Base-by-base conservation (phyloP, 805 yeast genomes). In the Debaryomyces castellii region DNA sequence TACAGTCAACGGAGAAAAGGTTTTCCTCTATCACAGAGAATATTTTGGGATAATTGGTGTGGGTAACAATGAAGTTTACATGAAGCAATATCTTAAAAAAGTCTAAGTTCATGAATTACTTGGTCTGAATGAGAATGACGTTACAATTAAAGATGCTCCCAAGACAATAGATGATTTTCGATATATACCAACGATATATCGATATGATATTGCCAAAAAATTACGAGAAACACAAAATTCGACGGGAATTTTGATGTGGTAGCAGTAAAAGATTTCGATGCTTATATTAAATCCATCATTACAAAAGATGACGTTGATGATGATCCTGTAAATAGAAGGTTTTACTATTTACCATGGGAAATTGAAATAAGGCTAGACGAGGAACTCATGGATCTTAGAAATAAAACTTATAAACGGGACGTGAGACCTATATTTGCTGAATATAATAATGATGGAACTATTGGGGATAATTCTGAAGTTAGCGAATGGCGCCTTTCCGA, bases 31-130 rank as follows among this genome's bases (percentile, higher is more conserved):
- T 6, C 8, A 6, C 8, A 22, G 8, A 22, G 24, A 8, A 8
- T 5, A 21, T 21, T 39, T 39, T 39, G 41, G 41, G 17, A 39
- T 39, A 23, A 10, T 39, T 14, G 32, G 33, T 3, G 41, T 39
- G 3, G 33, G 6, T 2, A 23, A 23, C 3, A 39, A 23, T 24
- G 33, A 39, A 23, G 41, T 39, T 11, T 39, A 39, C 12, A 39
- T 20, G 2, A 39, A 24, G 17, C n/a, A 39, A 5, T 39, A 23
- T 24, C 18, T 23, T 2, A 23, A 23, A 23, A 14, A 24, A 23
- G 14, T 10, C 2, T 14, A 3, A 6, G 3, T 30, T 6, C 7
- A 16, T 16, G 10, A 30, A 6, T 2, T 30, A 6, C 18, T 14
- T n/a, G 5, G 3, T 3, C 17, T 7, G 7, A 14, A 30, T 14